Evolutionary conservation across 352 stramenopile species (phyloP).

Genomic region (Pythium guiyangense): DNA sequence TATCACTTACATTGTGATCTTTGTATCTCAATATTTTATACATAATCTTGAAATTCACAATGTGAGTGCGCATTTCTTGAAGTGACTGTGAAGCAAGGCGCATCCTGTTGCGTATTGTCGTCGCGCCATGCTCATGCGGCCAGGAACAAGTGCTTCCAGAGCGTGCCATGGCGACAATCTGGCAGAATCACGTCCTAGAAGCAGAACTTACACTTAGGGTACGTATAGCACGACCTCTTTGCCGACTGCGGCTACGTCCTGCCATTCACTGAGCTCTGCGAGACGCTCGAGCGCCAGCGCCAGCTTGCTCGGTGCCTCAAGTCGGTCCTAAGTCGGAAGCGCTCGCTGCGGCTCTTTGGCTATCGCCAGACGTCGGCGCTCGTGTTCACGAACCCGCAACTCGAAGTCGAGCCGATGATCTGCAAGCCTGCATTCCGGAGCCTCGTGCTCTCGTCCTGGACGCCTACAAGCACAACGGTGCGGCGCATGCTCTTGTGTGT

Average conservation of each 20-base stretch:
- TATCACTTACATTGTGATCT: no score
- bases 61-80: no score
- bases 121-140: no score
- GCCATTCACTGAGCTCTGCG: slow-evolving; percentile 29
- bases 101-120: no score
- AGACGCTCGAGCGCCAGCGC: slow-evolving; percentile 33
- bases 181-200: no score
- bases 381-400: slow-evolving; percentile 24
- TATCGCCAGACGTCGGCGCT: no score
- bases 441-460: slow-evolving; percentile 47
- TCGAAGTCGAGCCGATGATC: slow-evolving; percentile 36
- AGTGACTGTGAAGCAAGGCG: no score
- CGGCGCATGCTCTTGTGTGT: background rate
- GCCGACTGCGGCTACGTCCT: slow-evolving; percentile 28
- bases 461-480: slow-evolving; percentile 32
- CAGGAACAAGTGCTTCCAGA: no score
- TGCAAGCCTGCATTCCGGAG: slow-evolving; percentile 40
- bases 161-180: no score
- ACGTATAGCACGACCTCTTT: slow-evolving; percentile 39
- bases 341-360: slow-evolving; percentile 42
- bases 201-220: no score
- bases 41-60: no score
- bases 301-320: slow-evolving; percentile 37
- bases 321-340: slow-evolving; percentile 37
- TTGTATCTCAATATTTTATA: no score